A percentile compares a stretch with the other conserved stretches of the same genome.
Conservation (phyloP, 2,329 filamentous ascomycete genomes). For the Plectosphaerella sp. region DNA sequence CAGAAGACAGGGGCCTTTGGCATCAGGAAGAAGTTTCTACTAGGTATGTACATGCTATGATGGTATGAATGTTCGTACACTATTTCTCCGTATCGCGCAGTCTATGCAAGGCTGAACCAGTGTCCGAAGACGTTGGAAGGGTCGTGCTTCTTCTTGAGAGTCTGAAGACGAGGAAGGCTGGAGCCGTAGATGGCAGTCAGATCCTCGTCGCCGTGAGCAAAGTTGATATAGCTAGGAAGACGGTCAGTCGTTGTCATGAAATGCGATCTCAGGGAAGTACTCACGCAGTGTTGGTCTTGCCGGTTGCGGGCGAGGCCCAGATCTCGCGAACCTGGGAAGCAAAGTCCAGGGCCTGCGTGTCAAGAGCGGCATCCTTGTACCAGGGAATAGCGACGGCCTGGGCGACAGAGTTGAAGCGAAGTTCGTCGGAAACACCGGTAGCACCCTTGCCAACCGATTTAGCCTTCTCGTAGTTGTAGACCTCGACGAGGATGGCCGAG, state of each 20-base stretch:
- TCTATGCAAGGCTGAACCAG: conserved; percentile 16
- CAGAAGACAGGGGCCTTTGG: no score
- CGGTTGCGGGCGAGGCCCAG: conserved; percentile 15
- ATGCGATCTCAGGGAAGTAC: conserved; percentile 10
- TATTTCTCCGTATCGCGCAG: no score
- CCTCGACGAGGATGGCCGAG: conserved; percentile 26
- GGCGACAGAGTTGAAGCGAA: conserved; percentile 22
- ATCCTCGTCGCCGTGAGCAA: conserved; percentile 25
- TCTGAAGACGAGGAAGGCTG: conserved; percentile 17
- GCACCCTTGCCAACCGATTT: conserved; percentile 11
- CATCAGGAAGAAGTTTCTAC: no score
- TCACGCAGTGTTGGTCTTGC: conserved; percentile 11
- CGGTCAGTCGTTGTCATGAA: background rate
- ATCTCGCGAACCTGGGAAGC: conserved; percentile 22
- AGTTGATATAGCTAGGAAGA: conserved; percentile 23
- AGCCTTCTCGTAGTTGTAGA: conserved; percentile 29
- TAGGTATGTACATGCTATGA: no score
- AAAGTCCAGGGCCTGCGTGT: conserved; percentile 26
- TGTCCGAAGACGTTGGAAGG: conserved; percentile 20
- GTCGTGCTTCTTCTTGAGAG: conserved; percentile 21
- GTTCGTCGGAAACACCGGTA: conserved; percentile 23
- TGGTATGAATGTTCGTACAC: no score
- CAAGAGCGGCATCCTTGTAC: conserved; percentile 29
- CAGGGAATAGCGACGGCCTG: conserved; percentile 32
- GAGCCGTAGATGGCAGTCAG: conserved; percentile 18